phyloP scores from a whole-genome alignment of 257 asterid genomes.

The Cynanchum wilfordii region DNA sequence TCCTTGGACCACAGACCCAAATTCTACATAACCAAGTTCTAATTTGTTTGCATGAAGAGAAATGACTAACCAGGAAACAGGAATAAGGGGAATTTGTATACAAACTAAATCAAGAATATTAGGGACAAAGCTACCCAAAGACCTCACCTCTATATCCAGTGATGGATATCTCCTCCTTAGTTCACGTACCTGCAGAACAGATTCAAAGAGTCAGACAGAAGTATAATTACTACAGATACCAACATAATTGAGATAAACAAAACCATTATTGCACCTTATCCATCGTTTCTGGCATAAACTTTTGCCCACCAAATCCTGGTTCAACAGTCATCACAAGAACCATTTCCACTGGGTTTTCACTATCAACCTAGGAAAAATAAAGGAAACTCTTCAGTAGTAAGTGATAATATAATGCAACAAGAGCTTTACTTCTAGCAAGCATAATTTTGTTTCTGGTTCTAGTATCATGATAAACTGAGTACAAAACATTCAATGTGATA shows the following conservation, averaged over 20 bases:
- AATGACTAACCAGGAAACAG: neutral
- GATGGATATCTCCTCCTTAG: conserved; percentile 66
- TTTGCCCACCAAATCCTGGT: conserved; percentile 99
- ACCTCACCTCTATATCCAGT: conserved; percentile 74
- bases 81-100: neutral
- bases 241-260: neutral
- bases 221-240: neutral
- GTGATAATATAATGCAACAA: neutral
- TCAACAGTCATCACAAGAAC: conserved; percentile 96
- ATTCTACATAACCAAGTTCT: neutral
- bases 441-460: neutral
- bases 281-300: conserved; percentile 91
- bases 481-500: neutral
- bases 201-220: neutral
- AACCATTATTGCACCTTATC: conserved; percentile 55
- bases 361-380: conserved; percentile 48
- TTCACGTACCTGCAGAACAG: conserved; percentile 47
- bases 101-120: neutral
- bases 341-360: conserved; percentile 63
- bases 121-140: neutral
- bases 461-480: neutral
- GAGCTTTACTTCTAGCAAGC: neutral
- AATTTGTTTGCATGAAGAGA: neutral
- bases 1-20: neutral
- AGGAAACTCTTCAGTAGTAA: conserved; percentile 7